Conservation (phyloP, 345 rosid species). For the Citrus glauca region DNA sequence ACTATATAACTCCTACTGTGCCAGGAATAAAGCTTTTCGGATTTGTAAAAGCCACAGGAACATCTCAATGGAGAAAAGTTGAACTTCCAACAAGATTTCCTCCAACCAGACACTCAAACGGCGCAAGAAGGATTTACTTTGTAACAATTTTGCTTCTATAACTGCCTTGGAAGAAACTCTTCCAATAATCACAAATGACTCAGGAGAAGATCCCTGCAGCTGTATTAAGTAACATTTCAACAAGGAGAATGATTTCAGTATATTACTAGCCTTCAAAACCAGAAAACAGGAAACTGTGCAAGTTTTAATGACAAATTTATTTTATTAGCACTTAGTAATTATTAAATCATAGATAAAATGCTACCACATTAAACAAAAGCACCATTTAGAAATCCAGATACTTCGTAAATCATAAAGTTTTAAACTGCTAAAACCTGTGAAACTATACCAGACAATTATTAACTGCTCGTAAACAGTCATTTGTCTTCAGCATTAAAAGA, state of each 20-base stretch:
- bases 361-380: not conserved
- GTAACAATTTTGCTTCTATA: conserved; percentile 63
- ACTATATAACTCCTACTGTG: not conserved
- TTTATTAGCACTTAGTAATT: not conserved
- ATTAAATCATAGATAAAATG: not conserved
- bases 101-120: conserved; percentile 60
- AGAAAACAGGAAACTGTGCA: not conserved
- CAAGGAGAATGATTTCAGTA: not conserved
- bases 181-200: conserved; percentile 74
- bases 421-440: not conserved
- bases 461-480: conserved; percentile 89
- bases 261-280: not conserved
- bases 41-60: conserved; percentile 62
- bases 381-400: not conserved
- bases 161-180: conserved; percentile 83
- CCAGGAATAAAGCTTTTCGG: conserved; percentile 48
- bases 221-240: conserved; percentile 14
- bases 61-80: conserved; percentile 63
- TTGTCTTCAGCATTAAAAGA: conserved; percentile 86
- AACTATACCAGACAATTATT: conserved; percentile 64
- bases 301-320: not conserved
- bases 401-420: not conserved
- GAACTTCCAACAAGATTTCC: conserved; percentile 54
- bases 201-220: conserved; percentile 76
- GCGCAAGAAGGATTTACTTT: conserved; percentile 47